phyloP scores from a whole-genome alignment of 768 basidiomycete species.

The Podaxis pistillaris region DNA sequence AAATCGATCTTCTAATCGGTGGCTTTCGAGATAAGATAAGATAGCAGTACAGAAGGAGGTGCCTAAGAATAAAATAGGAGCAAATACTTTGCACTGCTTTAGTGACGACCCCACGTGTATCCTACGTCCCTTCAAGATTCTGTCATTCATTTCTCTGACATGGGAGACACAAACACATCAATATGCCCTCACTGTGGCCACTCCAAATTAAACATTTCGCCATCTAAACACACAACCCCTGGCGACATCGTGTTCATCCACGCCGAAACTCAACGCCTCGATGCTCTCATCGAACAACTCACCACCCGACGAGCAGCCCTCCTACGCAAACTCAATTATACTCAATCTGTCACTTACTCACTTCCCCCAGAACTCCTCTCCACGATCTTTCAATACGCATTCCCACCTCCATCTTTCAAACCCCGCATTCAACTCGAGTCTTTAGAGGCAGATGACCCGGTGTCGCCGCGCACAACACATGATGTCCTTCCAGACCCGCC shows the following conservation, averaged over 20 bases:
- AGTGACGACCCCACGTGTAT: too few relatives aligned
- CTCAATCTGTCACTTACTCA: not conserved
- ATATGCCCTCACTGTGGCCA: too few relatives aligned
- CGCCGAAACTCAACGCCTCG: not conserved
- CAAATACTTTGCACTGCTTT: too few relatives aligned
- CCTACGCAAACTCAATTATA: not conserved
- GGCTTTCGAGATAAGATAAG: too few relatives aligned
- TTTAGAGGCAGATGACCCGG: not conserved
- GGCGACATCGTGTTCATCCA: not conserved
- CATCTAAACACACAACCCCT: too few relatives aligned
- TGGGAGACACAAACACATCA: too few relatives aligned
- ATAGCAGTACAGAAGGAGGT: too few relatives aligned
- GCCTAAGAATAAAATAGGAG: too few relatives aligned
- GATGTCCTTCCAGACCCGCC: not conserved
- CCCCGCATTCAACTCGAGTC: not conserved
- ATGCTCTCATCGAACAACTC: not conserved
- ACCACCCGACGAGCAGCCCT: not conserved
- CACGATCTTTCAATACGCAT: not conserved
- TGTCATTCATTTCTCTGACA: too few relatives aligned
- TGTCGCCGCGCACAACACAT: too few relatives aligned
- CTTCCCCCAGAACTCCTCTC: conserved; percentile 1
- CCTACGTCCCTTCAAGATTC: too few relatives aligned
- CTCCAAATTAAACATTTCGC: too few relatives aligned
- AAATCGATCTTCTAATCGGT: not conserved
- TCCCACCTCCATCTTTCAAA: not conserved